Evolutionary conservation across 176 grass and related monocot genomes (phyloP).

Genomic region (Dendrocalamus sinicus): DNA sequence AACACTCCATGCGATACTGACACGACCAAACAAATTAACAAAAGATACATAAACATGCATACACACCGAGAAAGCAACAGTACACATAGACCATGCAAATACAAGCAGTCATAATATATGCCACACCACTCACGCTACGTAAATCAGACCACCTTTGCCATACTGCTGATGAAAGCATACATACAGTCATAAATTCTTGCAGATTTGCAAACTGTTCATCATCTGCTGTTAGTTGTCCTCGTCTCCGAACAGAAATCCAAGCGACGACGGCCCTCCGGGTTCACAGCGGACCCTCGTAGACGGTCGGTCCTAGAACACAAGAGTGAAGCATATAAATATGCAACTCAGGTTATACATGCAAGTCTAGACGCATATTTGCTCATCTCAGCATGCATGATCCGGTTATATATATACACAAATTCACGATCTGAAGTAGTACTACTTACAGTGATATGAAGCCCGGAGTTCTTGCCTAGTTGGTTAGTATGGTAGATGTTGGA

Average conservation of each 20-base stretch:
- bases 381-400: background rate
- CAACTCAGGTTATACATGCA: conserved; percentile 5
- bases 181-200: conserved; percentile 19
- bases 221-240: conserved; percentile 20
- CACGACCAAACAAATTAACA: background rate
- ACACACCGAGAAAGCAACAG: conserved; percentile 10
- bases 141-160: conserved; percentile 33
- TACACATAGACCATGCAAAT: background rate
- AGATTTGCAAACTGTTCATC: background rate
- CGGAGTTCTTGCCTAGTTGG: conserved; percentile 51
- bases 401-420: background rate
- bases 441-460: conserved; percentile 67
- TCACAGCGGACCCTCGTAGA: conserved; percentile 76
- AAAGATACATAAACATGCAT: background rate
- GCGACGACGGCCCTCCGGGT: conserved; percentile 81
- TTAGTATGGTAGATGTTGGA: conserved; percentile 50
- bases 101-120: background rate
- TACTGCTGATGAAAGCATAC: background rate
- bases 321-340: background rate
- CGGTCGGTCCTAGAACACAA: conserved; percentile 64
- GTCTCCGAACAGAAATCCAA: conserved; percentile 80
- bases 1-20: background rate
- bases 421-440: background rate
- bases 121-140: background rate
- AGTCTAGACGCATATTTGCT: background rate